Evolutionary conservation across 2,329 filamentous ascomycete genomes (phyloP).

Genomic region (Fonsecaea pedrosoi): DNA sequence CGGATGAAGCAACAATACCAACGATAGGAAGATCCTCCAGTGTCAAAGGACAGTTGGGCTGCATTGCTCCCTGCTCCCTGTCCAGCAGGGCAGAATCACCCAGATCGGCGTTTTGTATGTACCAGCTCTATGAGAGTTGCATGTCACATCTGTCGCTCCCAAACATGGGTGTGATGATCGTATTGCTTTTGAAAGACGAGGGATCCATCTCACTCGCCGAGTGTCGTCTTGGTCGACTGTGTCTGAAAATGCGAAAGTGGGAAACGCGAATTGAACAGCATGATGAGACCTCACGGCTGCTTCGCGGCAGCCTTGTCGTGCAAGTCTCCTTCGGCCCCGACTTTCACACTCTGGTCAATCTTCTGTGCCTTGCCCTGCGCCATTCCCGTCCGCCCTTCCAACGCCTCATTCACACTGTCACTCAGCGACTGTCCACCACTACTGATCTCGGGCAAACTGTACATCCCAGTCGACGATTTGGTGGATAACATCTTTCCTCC

Average conservation of each 20-base stretch:
- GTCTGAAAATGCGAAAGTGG: not conserved
- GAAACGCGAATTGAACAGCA: not conserved
- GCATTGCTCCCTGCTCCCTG: not conserved
- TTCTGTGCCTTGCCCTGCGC: constrained; percentile 2
- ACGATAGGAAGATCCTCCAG: not conserved
- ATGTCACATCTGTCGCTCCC: not conserved
- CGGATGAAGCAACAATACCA: not conserved
- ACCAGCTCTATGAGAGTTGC: not conserved
- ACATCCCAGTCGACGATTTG: not conserved
- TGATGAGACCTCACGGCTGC: not conserved
- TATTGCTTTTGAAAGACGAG: not conserved
- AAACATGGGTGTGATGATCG: not conserved
- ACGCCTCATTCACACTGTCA: not conserved
- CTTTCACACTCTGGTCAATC: not conserved
- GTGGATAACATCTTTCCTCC: not conserved
- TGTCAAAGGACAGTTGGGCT: not conserved
- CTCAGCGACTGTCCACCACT: not conserved
- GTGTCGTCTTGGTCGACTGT: not conserved
- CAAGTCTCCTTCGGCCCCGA: not conserved
- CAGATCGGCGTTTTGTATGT: not conserved
- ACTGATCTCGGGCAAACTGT: not conserved
- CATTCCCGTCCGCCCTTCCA: not conserved
- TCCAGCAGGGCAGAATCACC: not conserved
- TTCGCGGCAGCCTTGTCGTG: not conserved
- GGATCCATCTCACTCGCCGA: not conserved